These are phyloP conservation scores for Rhizopus delemar DNA, from an alignment of 371 early-diverging fungal genomes.

Conservation along the genomic window DNA sequence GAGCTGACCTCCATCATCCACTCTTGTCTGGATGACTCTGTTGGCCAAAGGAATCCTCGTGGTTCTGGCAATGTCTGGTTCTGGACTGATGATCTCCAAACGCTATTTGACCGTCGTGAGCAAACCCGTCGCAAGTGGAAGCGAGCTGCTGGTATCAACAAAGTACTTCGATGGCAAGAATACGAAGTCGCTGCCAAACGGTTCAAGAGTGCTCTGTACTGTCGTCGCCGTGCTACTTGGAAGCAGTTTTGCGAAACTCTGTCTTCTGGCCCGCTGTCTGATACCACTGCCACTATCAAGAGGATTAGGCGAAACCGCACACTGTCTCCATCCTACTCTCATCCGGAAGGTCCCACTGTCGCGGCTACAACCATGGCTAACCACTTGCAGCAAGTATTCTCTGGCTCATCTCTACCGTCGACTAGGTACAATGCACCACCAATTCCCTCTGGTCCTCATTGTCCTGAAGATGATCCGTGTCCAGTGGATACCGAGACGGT, in stretches of 20 bases:
- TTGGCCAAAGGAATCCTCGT: background rate
- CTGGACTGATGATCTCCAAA: conserved; percentile 1
- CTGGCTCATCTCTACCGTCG: background rate
- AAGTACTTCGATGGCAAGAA: background rate
- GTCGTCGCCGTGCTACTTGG: background rate
- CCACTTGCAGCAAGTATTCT: conserved; percentile 9
- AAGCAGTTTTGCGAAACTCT: conserved; percentile 16
- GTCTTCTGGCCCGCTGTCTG: background rate
- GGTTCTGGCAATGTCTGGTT: conserved; percentile 4
- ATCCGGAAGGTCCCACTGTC: conserved; percentile 16
- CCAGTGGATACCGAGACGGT: background rate
- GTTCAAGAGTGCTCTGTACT: background rate
- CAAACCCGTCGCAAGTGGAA: background rate
- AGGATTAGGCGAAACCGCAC: background rate
- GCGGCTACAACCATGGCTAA: conserved; percentile 12
- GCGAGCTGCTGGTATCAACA: background rate
- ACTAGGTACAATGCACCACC: background rate
- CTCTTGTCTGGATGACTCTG: conserved; percentile 5
- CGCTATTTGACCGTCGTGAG: background rate
- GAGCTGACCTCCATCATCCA: background rate
- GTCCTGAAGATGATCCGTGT: background rate
- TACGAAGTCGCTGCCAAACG: background rate
- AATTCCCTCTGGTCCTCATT: conserved; percentile 4
- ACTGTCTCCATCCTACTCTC: background rate
- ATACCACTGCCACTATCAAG: conserved; percentile 8